These are phyloP conservation scores for Coemansia sp. DNA, from an alignment of 371 early-diverging fungal species.

Conservation along the genomic window DNA sequence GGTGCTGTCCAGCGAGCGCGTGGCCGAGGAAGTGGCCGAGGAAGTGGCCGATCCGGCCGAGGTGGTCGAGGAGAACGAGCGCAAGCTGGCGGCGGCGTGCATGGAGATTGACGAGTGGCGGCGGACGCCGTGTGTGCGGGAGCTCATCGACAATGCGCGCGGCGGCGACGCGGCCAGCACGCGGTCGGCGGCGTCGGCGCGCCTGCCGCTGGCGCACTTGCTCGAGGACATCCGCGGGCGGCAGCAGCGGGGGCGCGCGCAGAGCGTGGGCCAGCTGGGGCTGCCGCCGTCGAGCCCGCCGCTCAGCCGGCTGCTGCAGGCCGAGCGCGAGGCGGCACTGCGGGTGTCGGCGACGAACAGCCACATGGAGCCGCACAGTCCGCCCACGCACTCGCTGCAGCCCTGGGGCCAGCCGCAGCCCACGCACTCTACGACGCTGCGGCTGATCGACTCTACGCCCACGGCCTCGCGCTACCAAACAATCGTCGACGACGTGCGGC, in stretches of 20 bases:
- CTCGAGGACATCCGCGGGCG: constrained; percentile 14
- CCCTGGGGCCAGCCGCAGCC: not conserved
- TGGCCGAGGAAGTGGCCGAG: not conserved
- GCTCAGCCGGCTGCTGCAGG: constrained; percentile 36
- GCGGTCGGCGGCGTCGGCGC: constrained; percentile 7
- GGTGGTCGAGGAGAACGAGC: constrained; percentile 14
- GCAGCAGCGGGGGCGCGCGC: constrained; percentile 19
- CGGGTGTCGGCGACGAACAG: not conserved
- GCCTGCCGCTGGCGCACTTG: constrained; percentile 14
- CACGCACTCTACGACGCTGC: not conserved
- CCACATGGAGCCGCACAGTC: not conserved
- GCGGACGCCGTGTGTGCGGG: constrained; percentile 18
- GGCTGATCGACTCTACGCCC: not conserved
- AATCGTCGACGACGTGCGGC: constrained; percentile 41
- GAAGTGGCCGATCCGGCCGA: not conserved
- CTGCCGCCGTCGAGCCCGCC: constrained; percentile 19
- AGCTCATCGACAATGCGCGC: constrained; percentile 11
- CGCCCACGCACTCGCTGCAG: not conserved
- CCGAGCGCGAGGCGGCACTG: constrained; percentile 19
- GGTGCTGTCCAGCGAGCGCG: not conserved
- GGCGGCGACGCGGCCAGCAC: not conserved
- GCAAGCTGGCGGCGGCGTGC: constrained; percentile 18
- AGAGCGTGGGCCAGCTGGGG: constrained; percentile 6
- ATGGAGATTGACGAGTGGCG: constrained; percentile 45
- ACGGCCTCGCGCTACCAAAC: constrained; percentile 10